Conservation (phyloP, 2,329 filamentous ascomycete genomes). For the Penicillium thymicola region DNA sequence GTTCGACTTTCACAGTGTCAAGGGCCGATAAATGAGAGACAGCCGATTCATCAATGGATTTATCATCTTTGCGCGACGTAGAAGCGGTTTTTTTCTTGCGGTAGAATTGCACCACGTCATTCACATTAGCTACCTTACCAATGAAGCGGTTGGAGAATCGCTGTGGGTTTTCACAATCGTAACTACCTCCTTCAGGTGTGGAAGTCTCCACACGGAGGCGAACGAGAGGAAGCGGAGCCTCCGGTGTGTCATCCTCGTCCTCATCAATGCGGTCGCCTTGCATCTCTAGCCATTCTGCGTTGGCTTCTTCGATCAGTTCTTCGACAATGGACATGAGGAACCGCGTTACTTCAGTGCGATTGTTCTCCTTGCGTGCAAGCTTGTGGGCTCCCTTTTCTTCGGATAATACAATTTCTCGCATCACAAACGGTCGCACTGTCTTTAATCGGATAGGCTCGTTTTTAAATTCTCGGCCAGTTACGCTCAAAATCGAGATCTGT, state of each 20-base stretch:
- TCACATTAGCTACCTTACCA: conserved; percentile 86
- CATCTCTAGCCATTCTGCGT: conserved; percentile 73
- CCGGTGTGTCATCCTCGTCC: conserved; percentile 51
- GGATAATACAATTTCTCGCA: conserved; percentile 73
- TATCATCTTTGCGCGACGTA: conserved; percentile 48
- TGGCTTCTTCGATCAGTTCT: conserved; percentile 81
- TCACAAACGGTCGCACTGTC: conserved; percentile 85
- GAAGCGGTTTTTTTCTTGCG: conserved; percentile 69
- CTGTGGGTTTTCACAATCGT: conserved; percentile 91
- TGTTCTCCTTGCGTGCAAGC: conserved; percentile 76
- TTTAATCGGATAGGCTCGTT: conserved; percentile 79
- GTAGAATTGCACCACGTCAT: conserved; percentile 91
- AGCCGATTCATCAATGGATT: conserved; percentile 61
- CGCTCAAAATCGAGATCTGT: conserved; percentile 78
- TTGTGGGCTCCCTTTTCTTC: conserved; percentile 74
- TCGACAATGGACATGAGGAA: conserved; percentile 76
- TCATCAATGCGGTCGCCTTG: conserved; percentile 59
- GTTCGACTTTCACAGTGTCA: conserved; percentile 82
- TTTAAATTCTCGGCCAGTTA: conserved; percentile 79
- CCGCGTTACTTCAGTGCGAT: conserved; percentile 73
- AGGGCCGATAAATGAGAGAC: conserved; percentile 59
- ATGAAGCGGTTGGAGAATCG: conserved; percentile 91
- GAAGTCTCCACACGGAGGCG: conserved; percentile 89
- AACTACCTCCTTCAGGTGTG: conserved; percentile 77
- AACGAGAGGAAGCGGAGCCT: conserved; percentile 76